Evolutionary conservation across 495 filamentous ascomycete genomes (phyloP), one percentile per base, ranked within the genome.

Genomic region (Symbiotaphrina buchneri): DNA sequence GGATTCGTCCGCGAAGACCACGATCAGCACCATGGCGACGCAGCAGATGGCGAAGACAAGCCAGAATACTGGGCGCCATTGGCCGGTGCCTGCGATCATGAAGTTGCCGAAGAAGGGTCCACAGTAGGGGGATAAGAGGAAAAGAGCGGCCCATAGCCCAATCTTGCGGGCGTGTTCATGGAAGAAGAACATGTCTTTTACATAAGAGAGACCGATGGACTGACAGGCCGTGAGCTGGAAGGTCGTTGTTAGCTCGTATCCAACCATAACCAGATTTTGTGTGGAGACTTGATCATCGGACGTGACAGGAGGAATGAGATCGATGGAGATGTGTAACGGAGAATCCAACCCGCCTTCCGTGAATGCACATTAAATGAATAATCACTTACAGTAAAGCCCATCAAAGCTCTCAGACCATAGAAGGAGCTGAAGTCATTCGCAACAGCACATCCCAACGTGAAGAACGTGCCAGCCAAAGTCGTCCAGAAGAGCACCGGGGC

Each of bases 261-360:
- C 55, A 7, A 53, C 56, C 27, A 64, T 45, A 2, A 59, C 52
- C 44, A 59, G 51, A 21, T 59, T 48, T 33, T 51, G 47, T 7
- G 54, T 49, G 18, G 63, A 45, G 13, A 65, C 41, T 31, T 63
- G 59, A 3, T 58, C 54, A 55, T 56, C 66, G 22, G 66, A 51
- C 38, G 61, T 54, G 16, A 63, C 47, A 3, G 63, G 62, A 13
- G 52, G 49, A 19, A 49, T 56, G 24, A 16, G 27, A 34, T n/a
- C 26, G 21, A 39, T 20, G 24, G 10, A 44, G n/a, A n/a, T n/a
- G n/a, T n/a, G n/a, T n/a, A n/a, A n/a, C n/a, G n/a, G n/a, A n/a
- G n/a, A n/a, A n/a, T n/a, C n/a, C n/a, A n/a, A n/a, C n/a, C n/a
- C n/a, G n/a, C n/a, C n/a, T n/a, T n/a, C n/a, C n/a, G n/a, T n/a